These are phyloP conservation scores for Penicillium nordicum DNA, from an alignment of 2,329 filamentous ascomycete species.

Conservation along the genomic window DNA sequence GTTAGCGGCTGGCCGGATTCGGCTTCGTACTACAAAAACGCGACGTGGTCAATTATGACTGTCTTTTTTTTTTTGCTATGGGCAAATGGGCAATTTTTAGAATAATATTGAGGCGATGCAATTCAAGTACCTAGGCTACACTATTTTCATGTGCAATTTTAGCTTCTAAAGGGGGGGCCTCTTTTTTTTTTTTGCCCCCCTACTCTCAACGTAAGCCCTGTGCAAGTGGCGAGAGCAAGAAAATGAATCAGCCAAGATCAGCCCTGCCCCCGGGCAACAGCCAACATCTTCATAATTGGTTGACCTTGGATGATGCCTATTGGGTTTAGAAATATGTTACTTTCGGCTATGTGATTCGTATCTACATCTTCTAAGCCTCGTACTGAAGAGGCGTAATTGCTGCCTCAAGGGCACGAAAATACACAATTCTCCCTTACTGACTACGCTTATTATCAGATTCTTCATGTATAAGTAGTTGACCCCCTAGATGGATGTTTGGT, in stretches of 20 bases:
- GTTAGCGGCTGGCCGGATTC: slow-evolving; percentile 5
- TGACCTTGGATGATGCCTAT: not conserved
- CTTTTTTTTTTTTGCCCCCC: not conserved
- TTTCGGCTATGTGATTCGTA: not conserved
- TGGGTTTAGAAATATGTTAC: not conserved
- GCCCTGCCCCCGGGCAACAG: not conserved
- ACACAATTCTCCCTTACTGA: not conserved
- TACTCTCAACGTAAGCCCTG: not conserved
- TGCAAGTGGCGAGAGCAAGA: slow-evolving; percentile 12
- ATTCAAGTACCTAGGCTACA: slow-evolving; percentile 26
- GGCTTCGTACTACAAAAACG: slow-evolving; percentile 11
- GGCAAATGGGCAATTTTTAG: not conserved
- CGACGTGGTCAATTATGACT: slow-evolving; percentile 20
- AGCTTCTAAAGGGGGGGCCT: not conserved
- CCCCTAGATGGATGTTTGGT: not conserved
- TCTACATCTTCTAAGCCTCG: not conserved
- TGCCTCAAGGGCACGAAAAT: no score
- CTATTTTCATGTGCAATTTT: slow-evolving; percentile 15
- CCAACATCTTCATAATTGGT: slow-evolving; percentile 8
- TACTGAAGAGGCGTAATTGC: no score
- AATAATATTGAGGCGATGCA: not conserved
- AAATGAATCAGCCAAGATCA: slow-evolving; percentile 2
- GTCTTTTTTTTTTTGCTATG: not conserved
- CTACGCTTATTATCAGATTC: not conserved
- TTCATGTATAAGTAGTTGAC: not conserved